phyloP scores from a whole-genome alignment of 164 flowering plant genomes.

The Dillenia suffruticosa region DNA sequence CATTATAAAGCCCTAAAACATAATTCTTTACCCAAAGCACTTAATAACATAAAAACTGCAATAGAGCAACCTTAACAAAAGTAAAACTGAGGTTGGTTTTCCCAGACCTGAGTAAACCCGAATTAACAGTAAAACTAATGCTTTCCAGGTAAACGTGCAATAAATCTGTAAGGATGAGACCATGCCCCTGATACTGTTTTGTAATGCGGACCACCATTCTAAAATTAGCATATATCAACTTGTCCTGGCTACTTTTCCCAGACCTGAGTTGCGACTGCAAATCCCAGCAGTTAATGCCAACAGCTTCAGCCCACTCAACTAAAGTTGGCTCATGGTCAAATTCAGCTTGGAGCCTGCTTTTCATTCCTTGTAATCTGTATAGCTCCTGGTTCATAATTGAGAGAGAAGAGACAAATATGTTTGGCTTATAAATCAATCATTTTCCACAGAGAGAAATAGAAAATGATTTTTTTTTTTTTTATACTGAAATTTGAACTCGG shows the following conservation, averaged over 20 bases:
- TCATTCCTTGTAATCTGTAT: conserved; percentile 57
- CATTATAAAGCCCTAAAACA: no score
- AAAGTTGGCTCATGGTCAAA: conserved; percentile 77
- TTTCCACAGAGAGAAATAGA: neutral
- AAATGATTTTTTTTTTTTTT: no score
- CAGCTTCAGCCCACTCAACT: conserved; percentile 82
- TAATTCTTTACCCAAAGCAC: no score
- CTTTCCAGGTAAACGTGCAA: conserved; percentile 53
- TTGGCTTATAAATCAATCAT: neutral
- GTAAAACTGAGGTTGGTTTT: no score
- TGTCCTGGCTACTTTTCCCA: conserved; percentile 63
- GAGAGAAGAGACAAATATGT: conserved; percentile 3
- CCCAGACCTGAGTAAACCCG: no score
- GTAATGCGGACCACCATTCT: conserved; percentile 92
- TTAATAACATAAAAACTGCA: no score
- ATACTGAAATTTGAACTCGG: no score
- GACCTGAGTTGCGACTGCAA: conserved; percentile 47
- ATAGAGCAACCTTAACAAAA: no score
- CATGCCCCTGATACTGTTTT: conserved; percentile 71
- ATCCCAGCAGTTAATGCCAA: conserved; percentile 50
- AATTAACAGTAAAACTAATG: no score
- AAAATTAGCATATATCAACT: conserved; percentile 68
- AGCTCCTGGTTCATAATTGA: conserved; percentile 42
- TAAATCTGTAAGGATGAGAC: conserved; percentile 75
- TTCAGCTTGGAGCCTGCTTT: conserved; percentile 56